Conservation (phyloP, 2,329 filamentous ascomycete genomes). For the Gnomoniopsis smithogilvyi region DNA sequence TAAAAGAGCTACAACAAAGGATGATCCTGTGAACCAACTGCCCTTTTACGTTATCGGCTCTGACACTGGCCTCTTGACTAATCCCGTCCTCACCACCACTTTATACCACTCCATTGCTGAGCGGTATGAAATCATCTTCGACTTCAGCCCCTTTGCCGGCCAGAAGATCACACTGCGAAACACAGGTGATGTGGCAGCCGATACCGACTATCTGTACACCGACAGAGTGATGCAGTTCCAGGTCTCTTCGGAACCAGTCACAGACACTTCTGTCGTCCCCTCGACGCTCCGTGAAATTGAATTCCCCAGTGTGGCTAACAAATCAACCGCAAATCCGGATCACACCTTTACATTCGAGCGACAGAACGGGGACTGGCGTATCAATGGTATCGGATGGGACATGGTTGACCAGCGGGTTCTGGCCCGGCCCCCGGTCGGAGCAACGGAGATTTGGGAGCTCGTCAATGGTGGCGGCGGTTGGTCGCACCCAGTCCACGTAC, state of each 20-base stretch:
- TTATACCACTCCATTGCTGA: slow-evolving; percentile 51
- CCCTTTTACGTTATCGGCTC: background rate
- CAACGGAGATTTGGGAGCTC: background rate
- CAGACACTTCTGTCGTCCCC: background rate
- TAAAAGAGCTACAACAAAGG: background rate
- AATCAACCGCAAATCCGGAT: background rate
- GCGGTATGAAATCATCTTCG: slow-evolving; percentile 55
- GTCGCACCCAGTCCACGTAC: background rate
- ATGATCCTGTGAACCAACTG: background rate
- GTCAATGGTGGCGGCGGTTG: background rate
- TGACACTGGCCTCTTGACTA: background rate
- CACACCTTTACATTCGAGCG: background rate
- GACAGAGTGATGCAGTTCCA: background rate
- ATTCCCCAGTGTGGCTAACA: background rate
- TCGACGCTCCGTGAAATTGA: background rate
- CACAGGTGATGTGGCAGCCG: background rate
- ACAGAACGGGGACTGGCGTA: background rate
- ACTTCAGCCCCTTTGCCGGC: slow-evolving; percentile 47
- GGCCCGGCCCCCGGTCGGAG: background rate
- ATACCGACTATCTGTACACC: background rate
- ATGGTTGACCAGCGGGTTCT: background rate
- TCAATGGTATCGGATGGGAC: background rate
- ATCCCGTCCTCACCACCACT: background rate
- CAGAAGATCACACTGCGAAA: slow-evolving; percentile 40
- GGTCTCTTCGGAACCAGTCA: background rate